phyloP scores from a whole-genome alignment of 1,284 basidiomycete genomes.

The Trametes pubescens region DNA sequence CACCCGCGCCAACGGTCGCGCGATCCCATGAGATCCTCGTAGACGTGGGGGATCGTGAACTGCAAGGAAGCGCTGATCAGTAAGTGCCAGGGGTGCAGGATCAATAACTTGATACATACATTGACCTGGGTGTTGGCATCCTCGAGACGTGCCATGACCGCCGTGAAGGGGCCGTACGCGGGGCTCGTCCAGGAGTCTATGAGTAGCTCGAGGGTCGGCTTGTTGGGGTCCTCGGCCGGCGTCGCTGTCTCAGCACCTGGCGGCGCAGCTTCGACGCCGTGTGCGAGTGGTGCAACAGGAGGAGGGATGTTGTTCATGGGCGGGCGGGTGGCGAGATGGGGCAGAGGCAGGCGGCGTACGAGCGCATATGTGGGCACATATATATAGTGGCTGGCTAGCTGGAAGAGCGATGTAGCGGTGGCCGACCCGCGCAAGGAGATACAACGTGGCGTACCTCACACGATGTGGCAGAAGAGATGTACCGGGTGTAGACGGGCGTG shows the following conservation, averaged over 20 bases:
- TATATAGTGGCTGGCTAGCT: too few species aligned
- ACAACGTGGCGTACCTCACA: too few species aligned
- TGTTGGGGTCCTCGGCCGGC: not conserved
- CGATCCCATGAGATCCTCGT: not conserved
- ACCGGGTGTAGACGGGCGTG: too few species aligned
- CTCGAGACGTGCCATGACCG: not conserved
- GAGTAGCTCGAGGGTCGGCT: not conserved
- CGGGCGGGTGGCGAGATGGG: too few species aligned
- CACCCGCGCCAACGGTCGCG: not conserved
- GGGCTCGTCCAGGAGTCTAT: not conserved
- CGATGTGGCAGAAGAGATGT: not conserved
- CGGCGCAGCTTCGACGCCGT: not conserved
- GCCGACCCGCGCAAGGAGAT: too few species aligned
- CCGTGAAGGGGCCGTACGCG: not conserved
- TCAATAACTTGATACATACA: not conserved
- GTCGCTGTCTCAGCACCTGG: not conserved
- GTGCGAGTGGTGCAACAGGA: too few species aligned
- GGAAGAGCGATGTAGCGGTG: too few species aligned
- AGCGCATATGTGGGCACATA: too few species aligned
- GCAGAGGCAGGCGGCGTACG: too few species aligned
- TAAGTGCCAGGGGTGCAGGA: not conserved
- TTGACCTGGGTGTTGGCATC: not conserved
- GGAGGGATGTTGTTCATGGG: not conserved
- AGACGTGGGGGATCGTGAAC: not conserved
- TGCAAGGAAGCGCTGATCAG: not conserved